phyloP scores from a whole-genome alignment of 1,284 basidiomycete species.

The Malassezia slooffiae region DNA sequence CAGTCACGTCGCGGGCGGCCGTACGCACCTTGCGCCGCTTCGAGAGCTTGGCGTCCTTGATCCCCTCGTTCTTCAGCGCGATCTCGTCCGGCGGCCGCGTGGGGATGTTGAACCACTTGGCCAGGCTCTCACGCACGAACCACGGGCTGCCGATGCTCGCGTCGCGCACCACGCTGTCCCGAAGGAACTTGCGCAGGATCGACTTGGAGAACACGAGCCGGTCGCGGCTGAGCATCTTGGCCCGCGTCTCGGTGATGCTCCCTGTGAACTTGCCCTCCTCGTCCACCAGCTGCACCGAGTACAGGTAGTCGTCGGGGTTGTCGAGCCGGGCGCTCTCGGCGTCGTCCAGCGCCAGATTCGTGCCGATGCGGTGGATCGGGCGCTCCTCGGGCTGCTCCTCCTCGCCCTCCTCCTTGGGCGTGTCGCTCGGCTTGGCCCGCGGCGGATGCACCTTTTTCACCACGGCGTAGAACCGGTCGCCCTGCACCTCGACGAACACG shows the following conservation, averaged over 20 bases:
- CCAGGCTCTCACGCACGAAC: conserved; percentile 77
- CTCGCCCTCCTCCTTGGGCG: background rate
- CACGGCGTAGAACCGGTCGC: conserved; percentile 59
- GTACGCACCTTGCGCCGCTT: conserved; percentile 40
- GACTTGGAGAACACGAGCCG: conserved; percentile 89
- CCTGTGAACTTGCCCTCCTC: conserved; percentile 49
- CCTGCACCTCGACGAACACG: conserved; percentile 42
- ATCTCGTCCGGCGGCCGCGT: conserved; percentile 70
- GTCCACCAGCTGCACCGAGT: conserved; percentile 67
- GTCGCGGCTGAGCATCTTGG: conserved; percentile 66
- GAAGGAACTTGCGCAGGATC: conserved; percentile 85
- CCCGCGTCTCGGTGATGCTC: conserved; percentile 69
- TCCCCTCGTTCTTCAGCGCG: conserved; percentile 62
- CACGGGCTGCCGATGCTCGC: conserved; percentile 84
- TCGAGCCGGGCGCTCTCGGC: conserved; percentile 62
- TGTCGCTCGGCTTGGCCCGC: background rate
- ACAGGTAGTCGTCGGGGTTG: conserved; percentile 71
- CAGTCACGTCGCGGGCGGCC: conserved; percentile 44
- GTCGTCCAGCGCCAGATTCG: conserved; percentile 61
- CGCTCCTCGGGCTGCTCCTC: background rate
- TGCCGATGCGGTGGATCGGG: too few species aligned
- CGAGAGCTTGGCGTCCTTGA: conserved; percentile 64
- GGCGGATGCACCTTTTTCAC: conserved; percentile 65
- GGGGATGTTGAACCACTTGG: conserved; percentile 68
- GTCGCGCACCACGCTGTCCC: conserved; percentile 82